Evolutionary conservation across 2,329 filamentous ascomycete genomes (phyloP).

Genomic region (Ophiostoma populinum): DNA sequence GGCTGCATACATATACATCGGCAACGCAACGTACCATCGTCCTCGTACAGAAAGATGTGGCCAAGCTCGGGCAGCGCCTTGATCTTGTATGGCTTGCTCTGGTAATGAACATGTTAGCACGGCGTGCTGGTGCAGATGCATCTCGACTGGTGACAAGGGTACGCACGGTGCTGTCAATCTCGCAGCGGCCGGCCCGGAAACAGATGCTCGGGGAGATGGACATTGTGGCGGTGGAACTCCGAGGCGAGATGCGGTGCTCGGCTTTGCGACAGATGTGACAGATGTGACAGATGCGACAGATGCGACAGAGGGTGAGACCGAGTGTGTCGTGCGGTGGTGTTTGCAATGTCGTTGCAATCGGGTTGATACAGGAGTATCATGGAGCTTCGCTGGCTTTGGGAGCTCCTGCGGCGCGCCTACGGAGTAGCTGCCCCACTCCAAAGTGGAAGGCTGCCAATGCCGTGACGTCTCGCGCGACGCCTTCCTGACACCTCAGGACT

Average conservation of each 20-base stretch:
- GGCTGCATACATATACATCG: too few relatives aligned
- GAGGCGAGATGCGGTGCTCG: too few relatives aligned
- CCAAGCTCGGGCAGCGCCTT: slow-evolving; percentile 56
- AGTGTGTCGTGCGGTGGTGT: neutral
- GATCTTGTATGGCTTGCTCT: slow-evolving; percentile 44
- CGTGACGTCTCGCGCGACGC: slow-evolving; percentile 13
- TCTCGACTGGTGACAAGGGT: slow-evolving; percentile 3
- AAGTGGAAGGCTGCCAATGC: slow-evolving; percentile 9
- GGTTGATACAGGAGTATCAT: too few relatives aligned
- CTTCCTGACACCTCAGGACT: too few relatives aligned
- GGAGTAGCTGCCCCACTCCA: neutral
- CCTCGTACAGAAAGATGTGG: slow-evolving; percentile 81
- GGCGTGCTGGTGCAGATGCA: neutral
- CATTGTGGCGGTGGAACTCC: slow-evolving; percentile 39
- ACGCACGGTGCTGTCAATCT: slow-evolving; percentile 50
- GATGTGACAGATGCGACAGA: too few relatives aligned
- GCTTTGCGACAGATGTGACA: too few relatives aligned
- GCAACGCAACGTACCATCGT: slow-evolving; percentile 49
- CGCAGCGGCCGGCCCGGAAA: slow-evolving; percentile 88
- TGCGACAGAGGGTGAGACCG: neutral
- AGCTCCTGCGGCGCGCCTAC: slow-evolving; percentile 5
- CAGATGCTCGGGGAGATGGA: slow-evolving; percentile 75
- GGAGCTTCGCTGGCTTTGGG: slow-evolving; percentile 4
- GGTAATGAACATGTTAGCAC: neutral
- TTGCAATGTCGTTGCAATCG: too few relatives aligned